Percentiles rank a stretch among this genome's conserved stretches.
These are phyloP conservation scores for Aspergillus persii DNA, from an alignment of 2,329 filamentous ascomycete species.

Conservation along the genomic window DNA sequence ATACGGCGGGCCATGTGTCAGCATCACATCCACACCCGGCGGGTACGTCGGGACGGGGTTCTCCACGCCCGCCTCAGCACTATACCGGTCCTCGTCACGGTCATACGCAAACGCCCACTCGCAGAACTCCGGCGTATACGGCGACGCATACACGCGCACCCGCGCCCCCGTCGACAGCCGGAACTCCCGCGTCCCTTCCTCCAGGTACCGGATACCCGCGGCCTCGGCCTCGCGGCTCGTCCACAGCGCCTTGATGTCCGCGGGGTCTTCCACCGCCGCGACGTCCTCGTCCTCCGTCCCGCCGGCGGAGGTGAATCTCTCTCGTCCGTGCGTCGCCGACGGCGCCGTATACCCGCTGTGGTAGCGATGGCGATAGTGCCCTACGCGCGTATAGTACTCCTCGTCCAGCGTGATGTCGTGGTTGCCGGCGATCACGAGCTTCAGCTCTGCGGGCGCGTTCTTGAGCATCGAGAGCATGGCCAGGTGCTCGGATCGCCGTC, in stretches of 20 bases:
- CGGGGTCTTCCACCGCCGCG: conserved; percentile 15
- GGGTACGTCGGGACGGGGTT: conserved; percentile 45
- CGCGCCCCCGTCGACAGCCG: conserved; percentile 46
- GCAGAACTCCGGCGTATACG: conserved; percentile 57
- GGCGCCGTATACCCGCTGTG: conserved; percentile 10
- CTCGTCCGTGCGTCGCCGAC: conserved; percentile 15
- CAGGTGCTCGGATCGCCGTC: conserved; percentile 49
- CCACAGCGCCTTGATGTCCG: conserved; percentile 47
- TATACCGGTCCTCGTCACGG: conserved; percentile 52
- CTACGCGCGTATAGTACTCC: conserved; percentile 43
- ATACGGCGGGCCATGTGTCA: conserved; percentile 61
- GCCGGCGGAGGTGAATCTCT: conserved; percentile 9
- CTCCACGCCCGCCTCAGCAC: conserved; percentile 23
- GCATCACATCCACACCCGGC: conserved; percentile 53
- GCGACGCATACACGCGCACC: conserved; percentile 52
- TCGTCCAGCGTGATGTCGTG: conserved; percentile 60
- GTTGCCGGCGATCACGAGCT: conserved; percentile 63
- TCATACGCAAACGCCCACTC: conserved; percentile 57
- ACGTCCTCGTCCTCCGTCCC: conserved; percentile 7
- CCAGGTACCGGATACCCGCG: conserved; percentile 54
- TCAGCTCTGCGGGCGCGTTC: conserved; percentile 53
- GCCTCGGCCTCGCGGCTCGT: conserved; percentile 42
- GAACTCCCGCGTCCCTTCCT: conserved; percentile 53
- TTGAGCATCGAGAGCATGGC: conserved; percentile 48
- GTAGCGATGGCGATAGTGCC: conserved; percentile 28